Conservation (phyloP, 2,329 filamentous ascomycete species). For the Aspergillus sp. region DNA sequence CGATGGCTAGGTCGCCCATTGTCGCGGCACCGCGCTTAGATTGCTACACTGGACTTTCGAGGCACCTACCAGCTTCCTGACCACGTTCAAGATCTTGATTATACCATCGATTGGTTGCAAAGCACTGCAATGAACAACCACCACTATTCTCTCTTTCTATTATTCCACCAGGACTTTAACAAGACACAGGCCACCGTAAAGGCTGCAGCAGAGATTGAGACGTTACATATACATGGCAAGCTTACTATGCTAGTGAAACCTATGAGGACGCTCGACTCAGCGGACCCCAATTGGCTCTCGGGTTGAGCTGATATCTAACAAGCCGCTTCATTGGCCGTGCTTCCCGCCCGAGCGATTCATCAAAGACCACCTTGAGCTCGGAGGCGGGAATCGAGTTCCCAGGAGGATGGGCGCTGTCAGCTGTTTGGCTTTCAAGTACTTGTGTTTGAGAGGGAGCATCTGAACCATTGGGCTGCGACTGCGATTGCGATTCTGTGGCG, state of each 20-base stretch:
- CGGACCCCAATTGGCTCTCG: slow-evolving; percentile 91
- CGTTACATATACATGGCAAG: background rate
- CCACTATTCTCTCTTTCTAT: no score
- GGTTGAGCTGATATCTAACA: slow-evolving; percentile 88
- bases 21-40: no score
- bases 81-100: no score
- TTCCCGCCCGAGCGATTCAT: slow-evolving; percentile 76
- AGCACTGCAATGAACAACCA: no score
- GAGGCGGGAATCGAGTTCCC: background rate
- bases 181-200: background rate
- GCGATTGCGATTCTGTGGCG: slow-evolving; percentile 1
- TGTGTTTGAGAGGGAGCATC: background rate
- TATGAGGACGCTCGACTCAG: slow-evolving; percentile 56
- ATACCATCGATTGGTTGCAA: no score
- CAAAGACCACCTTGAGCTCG: slow-evolving; percentile 71
- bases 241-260: background rate
- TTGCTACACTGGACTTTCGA: no score
- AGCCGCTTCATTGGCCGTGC: slow-evolving; percentile 65
- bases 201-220: background rate
- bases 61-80: no score
- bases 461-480: background rate
- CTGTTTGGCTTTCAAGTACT: background rate
- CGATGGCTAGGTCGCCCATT: no score
- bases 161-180: no score
- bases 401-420: background rate